Evolutionary conservation across 2,329 filamentous ascomycete species (phyloP), one percentile per base, ranked within the genome.

Genomic region (Pseudogymnoascus pannorum): DNA sequence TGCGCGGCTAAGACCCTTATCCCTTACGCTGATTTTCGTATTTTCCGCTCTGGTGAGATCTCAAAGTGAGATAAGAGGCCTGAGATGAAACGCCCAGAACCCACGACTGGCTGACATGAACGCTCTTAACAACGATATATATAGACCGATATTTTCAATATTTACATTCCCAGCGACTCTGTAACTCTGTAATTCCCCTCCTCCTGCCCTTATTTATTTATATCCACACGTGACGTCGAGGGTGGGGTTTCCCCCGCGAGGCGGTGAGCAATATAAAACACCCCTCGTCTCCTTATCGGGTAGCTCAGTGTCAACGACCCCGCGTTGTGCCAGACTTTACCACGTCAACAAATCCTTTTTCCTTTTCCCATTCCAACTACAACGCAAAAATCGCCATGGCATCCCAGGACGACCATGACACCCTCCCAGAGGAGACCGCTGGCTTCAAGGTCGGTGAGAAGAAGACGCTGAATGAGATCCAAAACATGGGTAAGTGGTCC

Each of bases 361-460:
- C 60, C 61, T 54, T 44, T 59, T 64, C 60, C 60, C 31, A 24
- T 40, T 40, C 12, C 16, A 35, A 58, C 36, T 40, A 58, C 33
- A 60, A 60, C 57, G 14, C 33, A 24, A 42, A 31, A 54, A 20
- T 54, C 26, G 81, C 70, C 70, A 91, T 91, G 87, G 81, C 86
- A 68, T 82, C 79, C 54, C 62, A 84, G 72, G 80, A 87, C 67
- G 83, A 90, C 11, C 91, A 96, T 65, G 93, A 97, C 72, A 85
- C 93, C 68, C 81, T 89, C 76, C 88, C 91, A 66, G 89, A 94
- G 79, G 84, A 88, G 79, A 97, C 92, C 68, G 87, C 92, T 78
- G 93, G 93, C 74, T 97, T 97, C 87, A 97, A 95, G 86, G 89
- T 97, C 73, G 92, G 91, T 68, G 91, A 97, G 85, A 97, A 97